Evolutionary conservation across 768 basidiomycete species (phyloP).

Genomic region (Russula virescens): DNA sequence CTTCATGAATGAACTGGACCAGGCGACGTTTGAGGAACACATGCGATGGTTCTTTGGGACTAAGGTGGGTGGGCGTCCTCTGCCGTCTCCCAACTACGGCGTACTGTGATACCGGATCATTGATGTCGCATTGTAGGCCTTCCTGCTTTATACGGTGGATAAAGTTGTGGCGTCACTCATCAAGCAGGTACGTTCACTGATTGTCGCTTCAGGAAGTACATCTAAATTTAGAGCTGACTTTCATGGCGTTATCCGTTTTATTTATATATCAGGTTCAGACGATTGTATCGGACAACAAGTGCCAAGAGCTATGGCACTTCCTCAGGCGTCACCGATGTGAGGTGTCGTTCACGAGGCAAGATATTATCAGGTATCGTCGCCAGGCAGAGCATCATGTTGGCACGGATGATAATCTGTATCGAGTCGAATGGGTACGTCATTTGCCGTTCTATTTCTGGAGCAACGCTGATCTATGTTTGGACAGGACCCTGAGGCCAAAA

Average conservation of each 20-base stretch:
- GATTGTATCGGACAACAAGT: constrained; percentile 75
- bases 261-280: constrained; percentile 69
- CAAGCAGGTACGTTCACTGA: constrained; percentile 64
- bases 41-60: constrained; percentile 93
- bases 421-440: constrained; percentile 70
- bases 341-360: constrained; percentile 51
- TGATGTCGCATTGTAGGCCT: constrained; percentile 57
- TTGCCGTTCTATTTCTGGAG: background rate
- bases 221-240: constrained; percentile 1
- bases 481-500: constrained; percentile 52
- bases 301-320: constrained; percentile 78
- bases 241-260: background rate
- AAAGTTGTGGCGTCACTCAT: constrained; percentile 83
- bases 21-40: constrained; percentile 89
- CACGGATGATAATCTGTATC: constrained; percentile 70
- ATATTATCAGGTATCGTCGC: constrained; percentile 70
- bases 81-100: background rate
- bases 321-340: constrained; percentile 57
- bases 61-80: constrained; percentile 43
- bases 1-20: constrained; percentile 91
- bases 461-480: constrained; percentile 12
- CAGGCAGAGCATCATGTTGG: constrained; percentile 73
- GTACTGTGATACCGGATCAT: background rate
- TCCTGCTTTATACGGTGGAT: constrained; percentile 89
- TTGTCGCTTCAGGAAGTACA: background rate